phyloP scores from a whole-genome alignment of 768 basidiomycete genomes.

The Pulveroboletus sp. region DNA sequence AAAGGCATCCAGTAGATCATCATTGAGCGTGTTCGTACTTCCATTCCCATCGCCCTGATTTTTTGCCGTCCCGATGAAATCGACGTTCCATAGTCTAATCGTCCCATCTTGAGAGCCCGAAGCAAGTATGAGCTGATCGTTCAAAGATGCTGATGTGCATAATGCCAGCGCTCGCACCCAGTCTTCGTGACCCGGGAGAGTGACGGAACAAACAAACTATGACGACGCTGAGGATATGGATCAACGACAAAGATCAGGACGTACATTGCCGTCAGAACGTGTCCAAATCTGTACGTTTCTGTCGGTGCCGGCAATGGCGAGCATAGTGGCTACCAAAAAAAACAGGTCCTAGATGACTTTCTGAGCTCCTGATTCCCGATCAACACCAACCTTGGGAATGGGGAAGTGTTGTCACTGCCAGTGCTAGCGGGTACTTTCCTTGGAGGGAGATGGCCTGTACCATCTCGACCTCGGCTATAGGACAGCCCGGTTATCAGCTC shows the following conservation, averaged over 20 bases:
- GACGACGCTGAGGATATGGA: neutral
- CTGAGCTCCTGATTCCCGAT: slow-evolving; percentile 7
- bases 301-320: slow-evolving; percentile 87
- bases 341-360: neutral
- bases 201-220: slow-evolving; percentile 57
- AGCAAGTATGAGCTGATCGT: slow-evolving; percentile 65
- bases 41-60: slow-evolving; percentile 15
- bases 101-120: slow-evolving; percentile 95
- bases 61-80: slow-evolving; percentile 34
- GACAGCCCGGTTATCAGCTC: neutral
- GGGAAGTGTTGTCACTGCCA: slow-evolving; percentile 64
- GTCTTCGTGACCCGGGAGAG: slow-evolving; percentile 85
- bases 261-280: slow-evolving; percentile 52
- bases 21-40: slow-evolving; percentile 37
- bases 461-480: slow-evolving; percentile 36
- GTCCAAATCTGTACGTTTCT: slow-evolving; percentile 74
- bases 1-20: slow-evolving; percentile 83
- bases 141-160: slow-evolving; percentile 26
- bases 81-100: slow-evolving; percentile 89
- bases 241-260: slow-evolving; percentile 15
- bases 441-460: slow-evolving; percentile 59
- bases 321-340: slow-evolving; percentile 45
- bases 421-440: slow-evolving; percentile 70
- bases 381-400: slow-evolving; percentile 50
- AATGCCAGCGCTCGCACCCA: slow-evolving; percentile 88